These are phyloP conservation scores for Verticillium dahliae DNA, from an alignment of 2,329 filamentous ascomycete genomes.

Conservation along the genomic window DNA sequence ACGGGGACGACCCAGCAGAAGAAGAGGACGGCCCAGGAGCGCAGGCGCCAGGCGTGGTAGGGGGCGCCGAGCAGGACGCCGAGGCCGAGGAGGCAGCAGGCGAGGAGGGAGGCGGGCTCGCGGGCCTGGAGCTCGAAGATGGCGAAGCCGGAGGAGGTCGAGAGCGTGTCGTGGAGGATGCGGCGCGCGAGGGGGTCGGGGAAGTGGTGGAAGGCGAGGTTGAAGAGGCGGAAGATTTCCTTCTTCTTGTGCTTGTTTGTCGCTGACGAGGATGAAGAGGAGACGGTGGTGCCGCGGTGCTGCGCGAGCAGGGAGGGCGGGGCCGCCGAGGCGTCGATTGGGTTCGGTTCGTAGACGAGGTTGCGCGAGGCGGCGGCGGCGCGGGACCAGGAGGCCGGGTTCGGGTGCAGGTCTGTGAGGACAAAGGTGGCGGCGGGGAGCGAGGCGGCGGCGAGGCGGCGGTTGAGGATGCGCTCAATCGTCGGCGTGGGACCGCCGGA, in stretches of 20 bases:
- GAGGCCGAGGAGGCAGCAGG: conserved; percentile 44
- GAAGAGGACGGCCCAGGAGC: conserved; percentile 48
- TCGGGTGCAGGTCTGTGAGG: conserved; percentile 60
- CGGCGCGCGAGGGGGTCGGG: conserved; percentile 53
- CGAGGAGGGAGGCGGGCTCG: conserved; percentile 44
- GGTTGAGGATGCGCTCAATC: conserved; percentile 56
- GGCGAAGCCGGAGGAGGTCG: conserved; percentile 60
- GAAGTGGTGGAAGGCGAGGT: conserved; percentile 73
- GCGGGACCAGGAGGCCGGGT: conserved; percentile 51
- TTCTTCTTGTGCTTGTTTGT: conserved; percentile 17
- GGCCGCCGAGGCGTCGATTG: conserved; percentile 54
- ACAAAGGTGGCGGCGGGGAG: conserved; percentile 46
- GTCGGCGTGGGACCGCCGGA: conserved; percentile 63
- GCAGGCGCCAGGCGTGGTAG: conserved; percentile 44
- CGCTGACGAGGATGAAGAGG: too few relatives aligned
- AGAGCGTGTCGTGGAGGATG: conserved; percentile 58
- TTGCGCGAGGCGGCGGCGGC: conserved; percentile 43
- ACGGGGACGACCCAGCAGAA: conserved; percentile 63
- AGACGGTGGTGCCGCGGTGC: not conserved
- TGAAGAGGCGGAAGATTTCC: conserved; percentile 63
- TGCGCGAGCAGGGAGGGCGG: not conserved
- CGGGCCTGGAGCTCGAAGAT: conserved; percentile 73
- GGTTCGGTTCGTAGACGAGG: conserved; percentile 50
- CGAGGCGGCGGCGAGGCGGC: conserved; percentile 21
- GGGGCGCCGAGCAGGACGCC: conserved; percentile 46